A percentile compares a stretch with the other conserved stretches of the same genome.
Conservation (phyloP, 176 grass and related monocot species). For the Zea luxurians region DNA sequence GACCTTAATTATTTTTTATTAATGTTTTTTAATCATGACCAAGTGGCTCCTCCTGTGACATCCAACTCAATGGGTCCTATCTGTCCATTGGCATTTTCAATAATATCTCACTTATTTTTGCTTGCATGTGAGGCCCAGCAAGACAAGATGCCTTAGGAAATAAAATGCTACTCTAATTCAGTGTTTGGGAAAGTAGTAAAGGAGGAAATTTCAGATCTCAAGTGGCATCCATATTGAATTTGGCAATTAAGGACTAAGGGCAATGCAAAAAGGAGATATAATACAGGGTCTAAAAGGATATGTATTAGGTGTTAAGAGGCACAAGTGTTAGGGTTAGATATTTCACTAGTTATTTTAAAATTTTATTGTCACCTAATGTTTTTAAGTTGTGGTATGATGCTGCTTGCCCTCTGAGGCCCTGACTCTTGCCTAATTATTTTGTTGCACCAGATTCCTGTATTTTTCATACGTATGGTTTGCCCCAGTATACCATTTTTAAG, state of each 20-base stretch:
- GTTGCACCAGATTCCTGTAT: constrained; percentile 84
- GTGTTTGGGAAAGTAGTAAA: not conserved
- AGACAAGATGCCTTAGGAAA: constrained; percentile 11
- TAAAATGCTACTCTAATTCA: constrained; percentile 19
- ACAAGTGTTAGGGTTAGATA: not conserved
- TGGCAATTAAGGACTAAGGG: not conserved
- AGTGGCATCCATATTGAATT: not conserved
- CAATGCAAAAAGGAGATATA: not conserved
- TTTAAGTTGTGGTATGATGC: not conserved
- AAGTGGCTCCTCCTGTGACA: not conserved
- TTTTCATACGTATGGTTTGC: constrained; percentile 87
- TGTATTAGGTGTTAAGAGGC: not conserved
- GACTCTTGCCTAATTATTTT: constrained; percentile 32
- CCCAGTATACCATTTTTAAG: constrained; percentile 70
- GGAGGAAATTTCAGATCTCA: not conserved
- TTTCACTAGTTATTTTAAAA: constrained; percentile 19
- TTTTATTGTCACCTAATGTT: not conserved
- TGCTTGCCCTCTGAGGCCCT: constrained; percentile 15
- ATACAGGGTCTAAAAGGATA: not conserved
- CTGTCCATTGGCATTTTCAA: constrained; percentile 11
- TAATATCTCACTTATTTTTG: not conserved
- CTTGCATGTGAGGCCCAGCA: constrained; percentile 25
- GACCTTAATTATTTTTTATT: not conserved
- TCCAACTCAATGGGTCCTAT: not conserved
- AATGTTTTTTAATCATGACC: not conserved